A percentile compares a stretch with the other conserved stretches of the same genome.
Conservation (phyloP, 2,329 filamentous ascomycete genomes). For the Magnaporthales sp. region DNA sequence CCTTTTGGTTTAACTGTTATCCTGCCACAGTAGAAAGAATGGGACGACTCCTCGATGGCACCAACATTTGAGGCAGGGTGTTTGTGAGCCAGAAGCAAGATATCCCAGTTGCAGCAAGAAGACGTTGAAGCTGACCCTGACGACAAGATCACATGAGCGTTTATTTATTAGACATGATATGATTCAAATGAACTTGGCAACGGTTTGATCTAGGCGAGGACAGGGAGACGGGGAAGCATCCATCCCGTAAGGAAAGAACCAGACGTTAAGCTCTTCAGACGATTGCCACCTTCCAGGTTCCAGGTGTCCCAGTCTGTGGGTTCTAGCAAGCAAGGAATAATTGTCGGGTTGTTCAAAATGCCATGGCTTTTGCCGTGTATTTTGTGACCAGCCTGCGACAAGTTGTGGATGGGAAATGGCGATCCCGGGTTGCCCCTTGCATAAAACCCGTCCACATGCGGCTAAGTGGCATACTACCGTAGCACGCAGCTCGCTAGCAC, state of each 20-base stretch:
- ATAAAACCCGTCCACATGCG: neutral
- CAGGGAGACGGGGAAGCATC: neutral
- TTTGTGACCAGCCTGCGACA: neutral
- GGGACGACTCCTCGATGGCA: too few relatives aligned
- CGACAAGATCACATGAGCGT: neutral
- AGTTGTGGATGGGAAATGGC: neutral
- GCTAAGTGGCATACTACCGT: too few relatives aligned
- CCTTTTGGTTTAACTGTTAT: too few relatives aligned
- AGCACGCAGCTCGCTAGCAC: neutral
- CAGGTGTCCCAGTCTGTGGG: too few relatives aligned
- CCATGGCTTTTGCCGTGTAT: neutral
- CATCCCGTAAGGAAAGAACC: neutral
- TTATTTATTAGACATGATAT: neutral
- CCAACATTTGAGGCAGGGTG: neutral
- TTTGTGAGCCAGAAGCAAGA: neutral
- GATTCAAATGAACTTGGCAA: neutral
- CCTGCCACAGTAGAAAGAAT: too few relatives aligned
- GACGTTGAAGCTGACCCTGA: neutral
- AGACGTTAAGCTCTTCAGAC: too few relatives aligned
- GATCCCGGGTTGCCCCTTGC: slow-evolving; percentile 2
- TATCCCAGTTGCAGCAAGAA: neutral
- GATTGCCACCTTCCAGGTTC: too few relatives aligned
- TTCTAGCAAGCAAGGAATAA: neutral
- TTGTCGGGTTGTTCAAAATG: neutral
- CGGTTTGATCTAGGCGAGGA: neutral